Conservation (phyloP, 1,284 basidiomycete species). For the Athelia sp. region DNA sequence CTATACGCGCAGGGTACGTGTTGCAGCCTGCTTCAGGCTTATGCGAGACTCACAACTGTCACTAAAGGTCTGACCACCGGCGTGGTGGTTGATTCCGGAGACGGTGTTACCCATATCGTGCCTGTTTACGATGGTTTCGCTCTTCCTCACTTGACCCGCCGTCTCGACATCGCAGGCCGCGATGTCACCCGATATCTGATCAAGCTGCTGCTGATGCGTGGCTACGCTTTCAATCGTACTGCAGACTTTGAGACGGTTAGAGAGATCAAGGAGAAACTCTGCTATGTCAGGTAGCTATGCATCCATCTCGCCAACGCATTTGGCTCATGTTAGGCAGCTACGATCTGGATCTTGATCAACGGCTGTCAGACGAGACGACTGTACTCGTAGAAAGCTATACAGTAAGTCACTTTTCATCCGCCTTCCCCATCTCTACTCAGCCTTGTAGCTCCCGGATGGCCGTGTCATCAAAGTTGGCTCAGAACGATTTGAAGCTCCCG, state of each 20-base stretch:
- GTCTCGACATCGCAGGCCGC: constrained; percentile 95
- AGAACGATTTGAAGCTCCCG: constrained; percentile 99
- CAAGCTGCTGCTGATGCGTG: constrained; percentile 96
- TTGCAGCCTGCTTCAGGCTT: not conserved
- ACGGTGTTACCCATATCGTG: constrained; percentile 98
- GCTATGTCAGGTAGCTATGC: constrained; percentile 80
- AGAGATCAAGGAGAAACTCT: constrained; percentile 98
- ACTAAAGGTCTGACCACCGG: constrained; percentile 88
- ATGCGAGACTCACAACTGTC: too few relatives aligned
- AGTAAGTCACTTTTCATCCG: constrained; percentile 37
- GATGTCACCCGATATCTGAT: constrained; percentile 98
- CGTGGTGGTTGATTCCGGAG: constrained; percentile 98
- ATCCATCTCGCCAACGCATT: too few relatives aligned
- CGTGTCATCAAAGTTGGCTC: constrained; percentile 96
- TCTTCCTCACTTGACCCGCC: constrained; percentile 89
- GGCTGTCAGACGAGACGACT: constrained; percentile 94
- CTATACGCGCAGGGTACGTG: constrained; percentile 92
- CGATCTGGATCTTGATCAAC: constrained; percentile 92
- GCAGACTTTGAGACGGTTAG: constrained; percentile 99
- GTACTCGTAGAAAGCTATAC: constrained; percentile 95
- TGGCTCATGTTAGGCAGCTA: constrained; percentile 50
- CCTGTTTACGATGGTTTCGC: constrained; percentile 98
- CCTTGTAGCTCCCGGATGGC: constrained; percentile 84
- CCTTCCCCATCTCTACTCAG: constrained; percentile 21
- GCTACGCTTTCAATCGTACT: constrained; percentile 98